Conservation (phyloP, 495 filamentous ascomycete genomes). For the Aspergillus saccharolyticus region DNA sequence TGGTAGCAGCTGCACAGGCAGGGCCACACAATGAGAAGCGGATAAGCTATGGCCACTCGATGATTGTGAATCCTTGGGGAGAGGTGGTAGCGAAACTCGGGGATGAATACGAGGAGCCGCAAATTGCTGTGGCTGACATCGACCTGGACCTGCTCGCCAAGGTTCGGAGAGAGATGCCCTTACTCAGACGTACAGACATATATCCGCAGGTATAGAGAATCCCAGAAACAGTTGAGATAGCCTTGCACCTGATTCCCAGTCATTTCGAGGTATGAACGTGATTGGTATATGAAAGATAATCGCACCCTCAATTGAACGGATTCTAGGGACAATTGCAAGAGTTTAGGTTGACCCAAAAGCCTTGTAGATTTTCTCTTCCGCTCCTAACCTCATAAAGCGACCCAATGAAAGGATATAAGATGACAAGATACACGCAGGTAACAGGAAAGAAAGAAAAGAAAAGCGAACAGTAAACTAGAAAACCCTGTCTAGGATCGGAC, state of each 20-base stretch:
- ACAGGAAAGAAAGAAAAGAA: conserved; percentile 22
- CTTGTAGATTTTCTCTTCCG: conserved; percentile 20
- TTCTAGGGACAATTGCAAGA: not conserved
- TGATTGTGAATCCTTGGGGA: conserved; percentile 89
- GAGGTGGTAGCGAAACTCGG: conserved; percentile 60
- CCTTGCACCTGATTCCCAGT: not conserved
- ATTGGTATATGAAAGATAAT: not conserved
- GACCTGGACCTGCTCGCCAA: conserved; percentile 47
- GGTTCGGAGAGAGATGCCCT: conserved; percentile 58
- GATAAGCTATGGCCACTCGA: conserved; percentile 80
- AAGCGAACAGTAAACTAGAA: conserved; percentile 27
- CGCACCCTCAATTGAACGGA: not conserved
- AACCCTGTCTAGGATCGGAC: conserved; percentile 39
- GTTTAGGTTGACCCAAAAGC: conserved; percentile 9
- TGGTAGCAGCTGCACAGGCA: conserved; percentile 83
- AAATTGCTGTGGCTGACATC: conserved; percentile 48
- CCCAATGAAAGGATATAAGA: conserved; percentile 27
- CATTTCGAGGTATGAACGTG: too few relatives aligned
- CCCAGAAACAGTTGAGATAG: not conserved
- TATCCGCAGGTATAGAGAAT: conserved; percentile 54
- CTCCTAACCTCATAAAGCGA: conserved; percentile 22
- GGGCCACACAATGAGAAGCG: conserved; percentile 74
- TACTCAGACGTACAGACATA: conserved; percentile 57
- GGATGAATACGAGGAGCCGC: conserved; percentile 46
- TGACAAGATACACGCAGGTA: conserved; percentile 35